Conservation (phyloP, 345 rosid genomes). For the Lepidium didymum region DNA sequence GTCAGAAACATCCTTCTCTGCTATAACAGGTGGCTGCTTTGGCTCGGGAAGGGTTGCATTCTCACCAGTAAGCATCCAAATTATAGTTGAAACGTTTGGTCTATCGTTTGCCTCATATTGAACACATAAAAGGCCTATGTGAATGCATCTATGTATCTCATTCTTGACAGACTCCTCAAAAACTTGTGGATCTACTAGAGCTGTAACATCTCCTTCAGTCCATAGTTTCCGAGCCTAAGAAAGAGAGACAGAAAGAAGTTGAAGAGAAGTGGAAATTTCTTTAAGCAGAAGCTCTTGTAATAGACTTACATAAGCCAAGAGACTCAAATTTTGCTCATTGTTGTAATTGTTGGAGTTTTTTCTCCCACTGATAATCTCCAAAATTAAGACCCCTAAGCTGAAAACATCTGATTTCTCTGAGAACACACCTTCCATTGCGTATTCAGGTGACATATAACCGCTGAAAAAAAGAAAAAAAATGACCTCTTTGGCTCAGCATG, state of each 20-base stretch:
- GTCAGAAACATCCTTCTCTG: background rate
- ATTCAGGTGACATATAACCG: constrained; percentile 22
- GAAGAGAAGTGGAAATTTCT: too few species aligned
- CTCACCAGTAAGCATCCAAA: constrained; percentile 25
- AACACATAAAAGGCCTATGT: constrained; percentile 40
- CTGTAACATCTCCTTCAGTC: constrained; percentile 18
- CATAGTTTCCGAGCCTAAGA: constrained; percentile 39
- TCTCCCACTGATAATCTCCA: constrained; percentile 41
- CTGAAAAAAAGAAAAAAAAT: background rate
- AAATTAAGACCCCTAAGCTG: constrained; percentile 37
- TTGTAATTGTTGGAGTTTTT: constrained; percentile 26
- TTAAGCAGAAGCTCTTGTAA: background rate
- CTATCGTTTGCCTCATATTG: constrained; percentile 34
- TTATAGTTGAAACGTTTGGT: constrained; percentile 30
- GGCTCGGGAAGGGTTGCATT: background rate
- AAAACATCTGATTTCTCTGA: constrained; percentile 43
- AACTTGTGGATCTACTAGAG: constrained; percentile 23
- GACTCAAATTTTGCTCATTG: constrained; percentile 20
- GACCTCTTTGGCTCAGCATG: too few species aligned
- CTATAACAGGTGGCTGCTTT: constrained; percentile 23
- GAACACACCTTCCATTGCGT: constrained; percentile 37
- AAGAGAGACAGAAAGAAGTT: background rate
- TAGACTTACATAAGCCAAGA: constrained; percentile 33
- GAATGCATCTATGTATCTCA: constrained; percentile 31
- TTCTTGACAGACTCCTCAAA: constrained; percentile 10